Conservation (phyloP, 768 basidiomycete species). For the Russula emetica region DNA sequence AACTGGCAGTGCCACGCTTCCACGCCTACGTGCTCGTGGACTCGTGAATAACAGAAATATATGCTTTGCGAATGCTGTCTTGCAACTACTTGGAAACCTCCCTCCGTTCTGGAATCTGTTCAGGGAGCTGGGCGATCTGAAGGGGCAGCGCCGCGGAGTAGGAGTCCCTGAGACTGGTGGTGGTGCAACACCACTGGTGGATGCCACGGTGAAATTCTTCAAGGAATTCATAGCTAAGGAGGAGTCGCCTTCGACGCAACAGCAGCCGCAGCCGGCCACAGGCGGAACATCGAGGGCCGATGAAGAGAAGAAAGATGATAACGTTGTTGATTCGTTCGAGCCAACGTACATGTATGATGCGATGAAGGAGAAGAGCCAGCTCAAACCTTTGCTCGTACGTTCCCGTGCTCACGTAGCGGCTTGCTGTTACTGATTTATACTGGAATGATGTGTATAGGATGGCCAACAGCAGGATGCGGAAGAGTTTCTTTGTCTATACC, state of each 20-base stretch:
- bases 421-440: background rate
- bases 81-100: conserved; percentile 87
- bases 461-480: background rate
- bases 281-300: conserved; percentile 40
- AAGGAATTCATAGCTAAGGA: conserved; percentile 55
- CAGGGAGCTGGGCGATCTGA: conserved; percentile 56
- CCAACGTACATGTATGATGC: conserved; percentile 87
- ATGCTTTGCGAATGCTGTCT: conserved; percentile 94
- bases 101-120: conserved; percentile 79
- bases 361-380: conserved; percentile 88
- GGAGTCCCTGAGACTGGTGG: conserved; percentile 31
- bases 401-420: background rate
- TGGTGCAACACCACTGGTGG: conserved; percentile 52
- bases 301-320: conserved; percentile 43
- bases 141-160: conserved; percentile 32
- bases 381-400: conserved; percentile 85
- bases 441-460: conserved; percentile 4
- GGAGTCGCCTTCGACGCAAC: conserved; percentile 29
- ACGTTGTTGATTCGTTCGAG: conserved; percentile 66
- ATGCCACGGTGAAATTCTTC: conserved; percentile 69
- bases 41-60: conserved; percentile 92
- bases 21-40: conserved; percentile 63
- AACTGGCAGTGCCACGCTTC: conserved; percentile 24
- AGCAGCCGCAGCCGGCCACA: conserved; percentile 18
- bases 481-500: background rate